These are phyloP conservation scores for Phaseolus coccineus DNA, from an alignment of 331 rosid species.

Conservation along the genomic window DNA sequence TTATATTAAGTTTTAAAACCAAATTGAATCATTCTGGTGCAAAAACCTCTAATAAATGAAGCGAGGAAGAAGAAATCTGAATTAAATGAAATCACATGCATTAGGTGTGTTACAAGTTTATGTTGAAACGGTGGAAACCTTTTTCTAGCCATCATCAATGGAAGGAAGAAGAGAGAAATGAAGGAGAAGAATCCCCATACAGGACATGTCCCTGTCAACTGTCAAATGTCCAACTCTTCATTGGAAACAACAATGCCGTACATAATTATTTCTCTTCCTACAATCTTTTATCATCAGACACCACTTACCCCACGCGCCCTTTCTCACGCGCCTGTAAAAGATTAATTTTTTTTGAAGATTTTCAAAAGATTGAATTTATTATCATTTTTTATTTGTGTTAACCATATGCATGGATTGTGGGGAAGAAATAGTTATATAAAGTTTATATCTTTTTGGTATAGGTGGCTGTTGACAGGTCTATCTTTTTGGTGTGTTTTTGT, in stretches of 20 bases:
- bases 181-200: constrained; percentile 40
- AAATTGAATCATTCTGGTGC: too few relatives aligned
- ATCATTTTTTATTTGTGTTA: too few relatives aligned
- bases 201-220: constrained; percentile 44
- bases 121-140: neutral
- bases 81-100: constrained; percentile 43
- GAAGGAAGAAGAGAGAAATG: neutral
- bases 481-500: constrained; percentile 19
- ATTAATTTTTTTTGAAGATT: neutral
- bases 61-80: constrained; percentile 17
- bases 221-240: constrained; percentile 39
- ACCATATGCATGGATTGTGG: neutral
- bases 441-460: constrained; percentile 8
- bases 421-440: neutral
- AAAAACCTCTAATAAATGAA: neutral
- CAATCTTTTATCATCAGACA: neutral
- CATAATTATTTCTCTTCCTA: constrained; percentile 17
- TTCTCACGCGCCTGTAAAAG: constrained; percentile 38
- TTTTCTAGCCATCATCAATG: constrained; percentile 35
- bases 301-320: constrained; percentile 21
- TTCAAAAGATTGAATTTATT: neutral
- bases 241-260: constrained; percentile 50
- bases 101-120: neutral
- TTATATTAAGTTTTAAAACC: too few relatives aligned
- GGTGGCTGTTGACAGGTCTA: constrained; percentile 25